Evolutionary conservation across 23 red algal genomes (phyloP).

Genomic region (Cyanidium caldarium): DNA sequence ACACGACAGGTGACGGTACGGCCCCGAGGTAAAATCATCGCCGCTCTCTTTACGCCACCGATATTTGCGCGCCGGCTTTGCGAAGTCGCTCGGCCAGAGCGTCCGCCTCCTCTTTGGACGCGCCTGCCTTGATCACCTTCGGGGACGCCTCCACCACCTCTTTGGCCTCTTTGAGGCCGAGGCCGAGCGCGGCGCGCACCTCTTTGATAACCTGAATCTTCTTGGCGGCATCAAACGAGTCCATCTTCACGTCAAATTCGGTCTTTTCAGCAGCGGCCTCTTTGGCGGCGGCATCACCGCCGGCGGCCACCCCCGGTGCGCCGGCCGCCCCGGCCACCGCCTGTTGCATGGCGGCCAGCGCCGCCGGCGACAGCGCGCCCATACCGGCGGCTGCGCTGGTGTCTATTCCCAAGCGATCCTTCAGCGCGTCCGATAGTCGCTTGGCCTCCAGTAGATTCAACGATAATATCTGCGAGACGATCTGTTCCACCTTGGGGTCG

Average conservation of each 20-base stretch:
- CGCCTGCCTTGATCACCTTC: conserved; percentile 71
- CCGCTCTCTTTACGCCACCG: conserved; percentile 32
- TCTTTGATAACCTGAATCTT: conserved; percentile 99
- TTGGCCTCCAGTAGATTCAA: conserved; percentile 94
- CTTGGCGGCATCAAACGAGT: conserved; percentile 79
- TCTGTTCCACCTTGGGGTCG: conserved; percentile 33
- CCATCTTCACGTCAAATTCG: conserved; percentile 72
- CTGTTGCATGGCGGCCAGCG: conserved; percentile 31
- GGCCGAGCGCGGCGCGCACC: conserved; percentile 62
- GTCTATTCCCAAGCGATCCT: conserved; percentile 52
- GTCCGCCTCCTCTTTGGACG: conserved; percentile 87
- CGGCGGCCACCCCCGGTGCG: neutral
- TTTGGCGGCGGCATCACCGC: conserved; percentile 4
- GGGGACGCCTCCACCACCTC: conserved; percentile 90
- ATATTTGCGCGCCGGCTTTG: conserved; percentile 57
- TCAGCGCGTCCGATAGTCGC: conserved; percentile 47
- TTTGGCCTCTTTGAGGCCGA: conserved; percentile 99
- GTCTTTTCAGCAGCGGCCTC: conserved; percentile 76
- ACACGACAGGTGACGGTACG: neutral
- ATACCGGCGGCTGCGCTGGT: conserved; percentile 11
- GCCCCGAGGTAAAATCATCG: neutral
- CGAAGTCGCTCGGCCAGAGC: conserved; percentile 59
- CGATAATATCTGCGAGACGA: conserved; percentile 49
- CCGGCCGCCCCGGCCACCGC: conserved; percentile 1
- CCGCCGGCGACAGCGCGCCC: conserved; percentile 45